Evolutionary conservation across 306 rosid genomes (phyloP), one percentile per base, ranked within the genome.

Genomic region (Malus sylvestris): DNA sequence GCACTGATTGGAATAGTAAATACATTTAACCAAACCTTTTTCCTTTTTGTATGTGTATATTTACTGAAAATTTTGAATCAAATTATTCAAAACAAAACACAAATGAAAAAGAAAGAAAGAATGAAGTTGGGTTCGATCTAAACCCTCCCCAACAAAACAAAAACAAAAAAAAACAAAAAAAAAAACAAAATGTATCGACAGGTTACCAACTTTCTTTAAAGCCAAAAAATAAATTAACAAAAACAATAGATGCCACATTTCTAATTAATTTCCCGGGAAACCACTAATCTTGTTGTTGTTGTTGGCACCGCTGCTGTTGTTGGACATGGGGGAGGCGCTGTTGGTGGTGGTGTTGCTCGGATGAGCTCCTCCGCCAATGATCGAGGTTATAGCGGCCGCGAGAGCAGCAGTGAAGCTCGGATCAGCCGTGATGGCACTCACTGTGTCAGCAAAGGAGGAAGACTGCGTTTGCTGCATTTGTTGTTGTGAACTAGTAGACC

Each of bases 381-480:
- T 92, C 76, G 98, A 91, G 62, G 96, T 86, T 83, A 96, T 92
- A 16, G 99, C 99, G 2, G 99, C 99, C 0, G 98, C 99, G 8
- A 96, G 91, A 1, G 86, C 99, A 0, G 98, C 99, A 0, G 96
- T 91, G 88, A 96, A 96, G 57, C 88, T 89, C 0, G 99, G 99
- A 53, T 96, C 97, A 6, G 93, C 78, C 1, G 99, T 88, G 86
- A 96, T 91, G 45, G 97, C 98, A 57, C 87, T 91, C 62, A 92
- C 89, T 0, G 92, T 80, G 57, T 95, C 97, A 29, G 92, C 89
- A 25, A 86, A 67, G 0, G 91, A 83, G 10, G 91, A 82, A 1
- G 80, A 74, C 35, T 73, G 91, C 46, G 73, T 35, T 25, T 83
- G 91, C 4, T 74, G 86, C 18, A 63, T 32, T 2, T 68, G 70